Conservation (phyloP, 208 protist species). For the Trypanosomatidae sp. region DNA sequence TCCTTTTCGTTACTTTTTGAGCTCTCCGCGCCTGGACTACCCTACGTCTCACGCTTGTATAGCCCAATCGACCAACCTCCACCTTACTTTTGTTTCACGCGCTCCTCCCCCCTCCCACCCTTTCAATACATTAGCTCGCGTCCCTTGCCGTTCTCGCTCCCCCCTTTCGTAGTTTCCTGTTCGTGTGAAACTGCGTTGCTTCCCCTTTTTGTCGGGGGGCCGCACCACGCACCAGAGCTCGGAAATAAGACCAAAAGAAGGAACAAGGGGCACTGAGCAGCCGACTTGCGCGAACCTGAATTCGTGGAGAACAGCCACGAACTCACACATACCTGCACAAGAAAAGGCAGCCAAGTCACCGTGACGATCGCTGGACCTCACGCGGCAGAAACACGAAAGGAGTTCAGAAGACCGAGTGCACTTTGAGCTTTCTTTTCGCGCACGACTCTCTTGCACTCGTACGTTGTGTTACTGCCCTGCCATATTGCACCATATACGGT, state of each 20-base stretch:
- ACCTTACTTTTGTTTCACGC: not conserved
- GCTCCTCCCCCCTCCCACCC: not conserved
- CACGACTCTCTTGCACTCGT: not conserved
- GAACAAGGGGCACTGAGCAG: not conserved
- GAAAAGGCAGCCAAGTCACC: not conserved
- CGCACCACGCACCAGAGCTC: not conserved
- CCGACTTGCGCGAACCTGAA: not conserved
- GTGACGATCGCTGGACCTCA: not conserved
- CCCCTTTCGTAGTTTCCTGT: not conserved
- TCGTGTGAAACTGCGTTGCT: not conserved
- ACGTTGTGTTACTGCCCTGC: not conserved
- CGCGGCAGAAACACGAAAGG: not conserved
- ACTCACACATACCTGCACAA: not conserved
- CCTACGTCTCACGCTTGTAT: not conserved
- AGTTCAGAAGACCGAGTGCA: not conserved
- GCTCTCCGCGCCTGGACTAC: not conserved
- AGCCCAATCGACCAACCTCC: not conserved
- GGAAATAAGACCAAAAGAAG: not conserved
- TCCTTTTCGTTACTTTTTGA: not conserved
- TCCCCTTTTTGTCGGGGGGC: not conserved
- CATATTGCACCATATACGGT: slow-evolving; percentile 11
- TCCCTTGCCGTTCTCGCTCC: not conserved
- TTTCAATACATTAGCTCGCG: not conserved
- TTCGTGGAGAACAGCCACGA: not conserved
- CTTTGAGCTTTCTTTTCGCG: not conserved